These are phyloP conservation scores for Zizania latifolia DNA, from an alignment of 176 grass and related monocot species.

Conservation along the genomic window DNA sequence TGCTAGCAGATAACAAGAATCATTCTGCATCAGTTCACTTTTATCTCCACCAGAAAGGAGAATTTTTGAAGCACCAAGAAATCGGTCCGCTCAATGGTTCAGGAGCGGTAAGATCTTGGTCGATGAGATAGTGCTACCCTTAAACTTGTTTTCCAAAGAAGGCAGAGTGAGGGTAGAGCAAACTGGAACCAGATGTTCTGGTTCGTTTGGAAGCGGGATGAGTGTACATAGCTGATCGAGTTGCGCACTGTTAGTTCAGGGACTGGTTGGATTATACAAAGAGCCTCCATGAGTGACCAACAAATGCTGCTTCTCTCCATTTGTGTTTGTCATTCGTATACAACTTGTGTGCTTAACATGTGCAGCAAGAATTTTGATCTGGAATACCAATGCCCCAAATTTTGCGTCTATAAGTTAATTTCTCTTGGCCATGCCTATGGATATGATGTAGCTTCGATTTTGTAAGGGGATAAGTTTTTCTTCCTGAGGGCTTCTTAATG, in stretches of 20 bases:
- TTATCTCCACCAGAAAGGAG: conserved; percentile 18
- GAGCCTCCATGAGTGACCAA: conserved; percentile 5
- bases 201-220: conserved; percentile 18
- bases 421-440: neutral
- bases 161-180: conserved; percentile 11
- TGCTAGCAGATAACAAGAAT: conserved; percentile 33
- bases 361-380: conserved; percentile 51
- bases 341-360: conserved; percentile 6
- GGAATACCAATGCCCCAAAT: conserved; percentile 20
- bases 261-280: conserved; percentile 23
- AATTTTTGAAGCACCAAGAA: conserved; percentile 23
- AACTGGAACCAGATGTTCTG: conserved; percentile 14
- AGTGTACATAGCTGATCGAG: conserved; percentile 59
- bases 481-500: too few relatives aligned
- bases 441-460: conserved; percentile 19
- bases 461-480: neutral
- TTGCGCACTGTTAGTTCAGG: conserved; percentile 36
- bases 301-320: neutral
- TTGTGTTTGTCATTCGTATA: conserved; percentile 1
- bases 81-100: neutral
- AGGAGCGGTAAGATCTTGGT: neutral
- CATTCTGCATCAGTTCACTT: neutral
- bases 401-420: conserved; percentile 13
- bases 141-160: conserved; percentile 17
- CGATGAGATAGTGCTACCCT: conserved; percentile 4